Evolutionary conservation across 805 yeast genomes (phyloP), one percentile per base, ranked within the genome.

Genomic region (Kodamaea nitidulidarum): DNA sequence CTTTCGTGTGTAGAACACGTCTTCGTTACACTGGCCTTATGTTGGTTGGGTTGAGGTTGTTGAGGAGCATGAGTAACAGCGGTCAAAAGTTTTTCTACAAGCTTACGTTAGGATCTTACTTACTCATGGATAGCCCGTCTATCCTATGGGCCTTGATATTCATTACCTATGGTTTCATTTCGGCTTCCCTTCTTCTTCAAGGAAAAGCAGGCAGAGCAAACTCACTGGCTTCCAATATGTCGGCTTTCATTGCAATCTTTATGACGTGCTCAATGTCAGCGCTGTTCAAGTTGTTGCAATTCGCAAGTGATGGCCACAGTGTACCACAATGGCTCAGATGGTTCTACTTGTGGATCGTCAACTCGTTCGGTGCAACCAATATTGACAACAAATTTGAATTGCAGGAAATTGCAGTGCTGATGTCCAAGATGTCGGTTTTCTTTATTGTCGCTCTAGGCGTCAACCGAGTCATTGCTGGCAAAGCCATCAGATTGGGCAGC

Each of bases 1-100:
- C 38, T 34, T 1, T 25, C 32, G 32, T 28, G 12, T 37, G 16
- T 15, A 16, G 21, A 12, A 8, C 28, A 4, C 26, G 25, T 4
- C 5, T 25, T n/a, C 21, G 21, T 14, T 25, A 16, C 10, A 4
- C 24, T 2, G 16, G 24, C 1, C 10, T 15, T 7, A 15, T 25
- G n/a, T n/a, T 68, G 4, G 15, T 61, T 0, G 56, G 76, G 2
- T 43, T 82, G 7, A 71, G 97, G 41, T 7, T 81, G 0, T 56
- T 88, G 15, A 71, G 93, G 40, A 82, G 87, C 1, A 93, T 96
- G 95, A 85, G 83, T 52, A 83, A 82, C 48, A 79, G 91, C 37
- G 98, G 98, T 1, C 97, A 90, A 53, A 93, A 93, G 48, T 81
- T 73, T 31, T 70, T 75, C 11, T 71, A 61, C 5, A 43, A 50